These are phyloP conservation scores for Cryptosporidium meleagridis DNA, from an alignment of 169 alveolate genomes.

Conservation along the genomic window DNA sequence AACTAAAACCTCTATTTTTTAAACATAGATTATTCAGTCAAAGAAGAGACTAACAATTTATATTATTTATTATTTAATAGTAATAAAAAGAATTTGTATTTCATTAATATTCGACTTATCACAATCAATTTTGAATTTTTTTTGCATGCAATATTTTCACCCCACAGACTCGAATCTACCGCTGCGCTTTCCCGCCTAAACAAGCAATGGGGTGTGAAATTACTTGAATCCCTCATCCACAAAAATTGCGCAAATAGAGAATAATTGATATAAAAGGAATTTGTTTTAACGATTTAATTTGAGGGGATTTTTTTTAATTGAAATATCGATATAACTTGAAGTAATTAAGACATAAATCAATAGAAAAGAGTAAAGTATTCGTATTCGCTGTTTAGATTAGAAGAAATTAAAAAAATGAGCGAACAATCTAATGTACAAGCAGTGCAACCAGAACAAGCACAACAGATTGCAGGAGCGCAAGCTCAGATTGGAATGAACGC, in stretches of 20 bases:
- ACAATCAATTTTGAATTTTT: not conserved
- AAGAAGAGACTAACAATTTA: too few species aligned
- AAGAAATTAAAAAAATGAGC: not conserved
- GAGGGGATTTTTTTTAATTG: slow-evolving; percentile 5
- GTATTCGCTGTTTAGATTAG: not conserved
- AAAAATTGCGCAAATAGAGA: slow-evolving; percentile 14
- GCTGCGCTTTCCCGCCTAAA: slow-evolving; percentile 30
- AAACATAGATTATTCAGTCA: not conserved
- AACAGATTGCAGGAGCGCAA: slow-evolving; percentile 31
- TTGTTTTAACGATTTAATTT: not conserved
- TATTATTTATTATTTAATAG: not conserved
- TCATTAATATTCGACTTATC: not conserved
- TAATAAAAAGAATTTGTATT: not conserved
- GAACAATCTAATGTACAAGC: slow-evolving; percentile 65
- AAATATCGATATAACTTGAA: not conserved
- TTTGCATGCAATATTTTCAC: not conserved
- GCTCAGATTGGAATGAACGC: slow-evolving; percentile 22
- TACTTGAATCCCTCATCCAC: slow-evolving; percentile 69
- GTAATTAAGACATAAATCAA: not conserved
- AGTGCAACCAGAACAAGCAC: slow-evolving; percentile 43
- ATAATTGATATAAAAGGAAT: slow-evolving; percentile 4
- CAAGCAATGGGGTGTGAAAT: slow-evolving; percentile 39
- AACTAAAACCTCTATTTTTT: not conserved
- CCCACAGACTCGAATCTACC: slow-evolving; percentile 18
- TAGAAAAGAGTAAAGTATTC: not conserved